Conservation (phyloP, 2,329 filamentous ascomycete genomes). For the Esteya vermicola region DNA sequence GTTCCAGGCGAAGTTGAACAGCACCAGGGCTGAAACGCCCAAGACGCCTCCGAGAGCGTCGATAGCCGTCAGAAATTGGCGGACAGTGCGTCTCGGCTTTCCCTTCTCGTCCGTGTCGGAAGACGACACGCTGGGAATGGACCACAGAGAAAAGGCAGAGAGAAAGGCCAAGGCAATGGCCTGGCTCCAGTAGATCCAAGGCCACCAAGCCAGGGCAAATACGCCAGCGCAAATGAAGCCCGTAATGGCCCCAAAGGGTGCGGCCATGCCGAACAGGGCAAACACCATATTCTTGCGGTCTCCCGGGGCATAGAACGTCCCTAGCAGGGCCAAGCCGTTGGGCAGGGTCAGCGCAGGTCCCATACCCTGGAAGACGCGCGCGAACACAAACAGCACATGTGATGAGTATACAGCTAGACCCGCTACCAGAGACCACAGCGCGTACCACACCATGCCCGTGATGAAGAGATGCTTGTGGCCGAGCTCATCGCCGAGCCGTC, state of each 20-base stretch:
- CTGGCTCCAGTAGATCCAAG: constrained; percentile 21
- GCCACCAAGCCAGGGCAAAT: constrained; percentile 19
- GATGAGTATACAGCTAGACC: constrained; percentile 28
- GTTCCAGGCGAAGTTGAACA: constrained; percentile 13
- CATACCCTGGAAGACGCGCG: constrained; percentile 42
- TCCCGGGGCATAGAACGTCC: constrained; percentile 40
- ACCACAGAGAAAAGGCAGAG: constrained; percentile 8
- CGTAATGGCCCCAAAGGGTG: constrained; percentile 21
- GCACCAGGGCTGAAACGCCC: constrained; percentile 7
- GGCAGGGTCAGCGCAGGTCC: constrained; percentile 50
- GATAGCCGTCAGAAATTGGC: background rate
- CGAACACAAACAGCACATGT: constrained; percentile 35
- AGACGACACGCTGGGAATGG: constrained; percentile 11
- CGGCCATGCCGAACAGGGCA: constrained; percentile 29
- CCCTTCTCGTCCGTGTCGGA: background rate
- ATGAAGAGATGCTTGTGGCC: constrained; percentile 47
- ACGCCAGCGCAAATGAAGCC: constrained; percentile 24
- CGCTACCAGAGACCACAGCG: constrained; percentile 53
- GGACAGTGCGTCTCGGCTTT: no score
- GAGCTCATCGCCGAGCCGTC: constrained; percentile 45
- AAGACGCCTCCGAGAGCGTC: constrained; percentile 8
- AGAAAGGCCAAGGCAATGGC: constrained; percentile 8
- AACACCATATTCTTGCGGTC: constrained; percentile 47
- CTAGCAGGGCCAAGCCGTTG: constrained; percentile 49
- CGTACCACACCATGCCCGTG: constrained; percentile 45